These are phyloP conservation scores for Penicillium sp. DNA, from an alignment of 2,329 filamentous ascomycete species.

Conservation along the genomic window DNA sequence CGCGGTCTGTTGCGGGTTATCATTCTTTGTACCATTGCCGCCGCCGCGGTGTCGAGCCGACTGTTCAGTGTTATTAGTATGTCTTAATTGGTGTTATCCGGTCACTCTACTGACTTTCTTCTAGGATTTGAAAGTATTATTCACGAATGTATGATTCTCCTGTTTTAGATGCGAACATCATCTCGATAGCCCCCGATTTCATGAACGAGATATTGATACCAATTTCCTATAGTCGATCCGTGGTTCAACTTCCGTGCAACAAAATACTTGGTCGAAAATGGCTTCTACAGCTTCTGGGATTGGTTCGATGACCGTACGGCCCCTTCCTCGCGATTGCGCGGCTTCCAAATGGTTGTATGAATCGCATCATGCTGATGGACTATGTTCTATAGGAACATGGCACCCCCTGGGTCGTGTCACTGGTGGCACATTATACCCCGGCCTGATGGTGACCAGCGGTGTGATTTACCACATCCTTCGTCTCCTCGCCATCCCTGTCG, in stretches of 20 bases:
- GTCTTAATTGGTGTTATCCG: slow-evolving; percentile 38
- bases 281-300: slow-evolving; percentile 99
- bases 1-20: slow-evolving; percentile 82
- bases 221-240: slow-evolving; percentile 72
- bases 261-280: slow-evolving; percentile 94
- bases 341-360: slow-evolving; percentile 3
- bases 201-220: slow-evolving; percentile 23
- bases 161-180: slow-evolving; percentile 6
- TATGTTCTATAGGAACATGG: slow-evolving; percentile 70
- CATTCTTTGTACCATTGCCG: slow-evolving; percentile 89
- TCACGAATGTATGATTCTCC: slow-evolving; percentile 81
- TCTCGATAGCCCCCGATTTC: slow-evolving; percentile 15
- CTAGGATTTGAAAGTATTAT: slow-evolving; percentile 97
- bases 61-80: slow-evolving; percentile 97
- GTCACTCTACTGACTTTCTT: slow-evolving; percentile 15
- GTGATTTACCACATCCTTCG: slow-evolving; percentile 93
- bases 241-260: slow-evolving; percentile 99
- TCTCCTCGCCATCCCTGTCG: slow-evolving; percentile 84
- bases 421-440: slow-evolving; percentile 96
- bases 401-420: slow-evolving; percentile 97
- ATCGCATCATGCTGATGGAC: slow-evolving; percentile 19
- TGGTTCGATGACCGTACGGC: slow-evolving; percentile 94
- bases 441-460: slow-evolving; percentile 98
- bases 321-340: slow-evolving; percentile 11
- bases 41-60: slow-evolving; percentile 85